Base-by-base conservation (phyloP, 2,329 filamentous ascomycete genomes). In the Knufia fluminis region DNA sequence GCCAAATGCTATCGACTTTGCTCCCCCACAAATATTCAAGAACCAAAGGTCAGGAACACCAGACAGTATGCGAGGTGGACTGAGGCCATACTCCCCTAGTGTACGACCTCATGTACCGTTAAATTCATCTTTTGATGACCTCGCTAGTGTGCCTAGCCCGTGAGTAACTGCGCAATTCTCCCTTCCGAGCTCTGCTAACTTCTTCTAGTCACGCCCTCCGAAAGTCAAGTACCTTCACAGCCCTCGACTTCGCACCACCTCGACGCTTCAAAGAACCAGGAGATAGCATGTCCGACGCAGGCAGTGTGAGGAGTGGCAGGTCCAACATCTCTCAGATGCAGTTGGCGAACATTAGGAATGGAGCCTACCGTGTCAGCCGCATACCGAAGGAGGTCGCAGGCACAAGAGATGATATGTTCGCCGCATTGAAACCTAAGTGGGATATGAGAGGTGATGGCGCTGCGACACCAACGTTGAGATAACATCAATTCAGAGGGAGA, bases 131-230 rank as follows among this genome's bases (percentile, higher is more conserved):
- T 96, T 89, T 66, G 91, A 97, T 50, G 91, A 97, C 52, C 80
- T 97, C 54, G 69, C 83, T 10, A 76, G 78, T 7, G 81, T 98
- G 55, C 92, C 92, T 32, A 96, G 89, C 76, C 89, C 92, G 80
- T 91, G 80, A 85, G 86, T 85, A 54, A 14, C 19, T 22, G 54
- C 20, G 20, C 42, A 32, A 2, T 28, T 39, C 9, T 9, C 48
- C 3, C 20, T 26, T 20, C 38, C 19, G 8, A 26, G 22, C 17
- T 14, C 17, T 50, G 42, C 52, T 54, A 55, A 55, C 38, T 23
- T 8, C 6, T 36, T 24, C 31, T 52, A 73, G 71, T 45, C 69
- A 74, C 57, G 64, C 69, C 41, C 59, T 75, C 52, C 67, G 72
- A 35, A 73, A 72, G 59, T 75, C 72, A 6, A 67, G 69, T 39